Conservation (phyloP, 129 eudicot species). For the Calendula officinalis region DNA sequence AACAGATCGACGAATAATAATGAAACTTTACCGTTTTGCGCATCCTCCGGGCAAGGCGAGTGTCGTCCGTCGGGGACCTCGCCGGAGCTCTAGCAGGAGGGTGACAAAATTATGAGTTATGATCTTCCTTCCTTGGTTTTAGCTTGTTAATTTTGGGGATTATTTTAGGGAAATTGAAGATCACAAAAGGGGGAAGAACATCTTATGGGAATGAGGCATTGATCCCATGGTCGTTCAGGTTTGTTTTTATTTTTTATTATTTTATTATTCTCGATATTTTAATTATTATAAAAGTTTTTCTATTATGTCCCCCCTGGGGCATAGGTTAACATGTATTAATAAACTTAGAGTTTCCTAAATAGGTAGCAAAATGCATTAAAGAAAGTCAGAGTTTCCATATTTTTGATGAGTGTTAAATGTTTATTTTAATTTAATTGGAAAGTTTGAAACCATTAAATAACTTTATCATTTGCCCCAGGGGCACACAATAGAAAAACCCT, state of each 20-base stretch:
- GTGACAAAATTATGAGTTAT: slow-evolving; percentile 15
- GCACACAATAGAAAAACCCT: no score
- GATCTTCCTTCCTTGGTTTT: slow-evolving; percentile 15
- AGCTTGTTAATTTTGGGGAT: slow-evolving; percentile 5
- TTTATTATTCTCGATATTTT: no score
- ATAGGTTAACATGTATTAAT: no score
- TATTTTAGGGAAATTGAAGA: slow-evolving; percentile 25
- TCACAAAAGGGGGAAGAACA: slow-evolving; percentile 27
- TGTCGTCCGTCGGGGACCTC: neutral
- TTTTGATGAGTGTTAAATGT: no score
- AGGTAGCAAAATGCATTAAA: no score
- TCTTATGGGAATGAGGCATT: slow-evolving; percentile 17
- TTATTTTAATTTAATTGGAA: no score
- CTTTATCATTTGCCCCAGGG: no score
- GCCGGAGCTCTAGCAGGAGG: no score
- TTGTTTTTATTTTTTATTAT: slow-evolving; percentile 21
- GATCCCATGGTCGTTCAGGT: slow-evolving; percentile 13
- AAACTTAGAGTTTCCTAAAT: no score
- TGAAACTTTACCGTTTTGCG: slow-evolving; percentile 21
- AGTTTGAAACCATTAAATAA: no score
- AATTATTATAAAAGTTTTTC: neutral
- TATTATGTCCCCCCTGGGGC: no score
- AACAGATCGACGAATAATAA: slow-evolving; percentile 22
- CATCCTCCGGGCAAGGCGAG: slow-evolving; percentile 19
- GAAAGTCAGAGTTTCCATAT: no score